Evolutionary conservation across 2,329 filamentous ascomycete genomes (phyloP).

Genomic region (Colletotrichum magnum): DNA sequence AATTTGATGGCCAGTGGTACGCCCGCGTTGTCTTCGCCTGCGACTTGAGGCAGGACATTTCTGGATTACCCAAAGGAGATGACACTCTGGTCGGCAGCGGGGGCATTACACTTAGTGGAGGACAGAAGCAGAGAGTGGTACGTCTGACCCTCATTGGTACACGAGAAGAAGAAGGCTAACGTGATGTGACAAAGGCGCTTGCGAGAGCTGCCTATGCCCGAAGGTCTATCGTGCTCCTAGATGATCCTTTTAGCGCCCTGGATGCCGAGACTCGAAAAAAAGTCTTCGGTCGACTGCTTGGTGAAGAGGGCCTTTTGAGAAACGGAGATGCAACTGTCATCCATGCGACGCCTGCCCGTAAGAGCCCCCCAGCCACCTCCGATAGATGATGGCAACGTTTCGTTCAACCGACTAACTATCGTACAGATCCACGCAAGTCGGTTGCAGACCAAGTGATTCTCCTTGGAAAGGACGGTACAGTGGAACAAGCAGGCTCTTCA

Average conservation of each 20-base stretch:
- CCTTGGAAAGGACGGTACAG: not conserved
- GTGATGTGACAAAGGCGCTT: constrained; percentile 17
- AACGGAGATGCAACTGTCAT: constrained; percentile 41
- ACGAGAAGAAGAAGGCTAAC: not conserved
- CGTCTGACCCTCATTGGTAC: not conserved
- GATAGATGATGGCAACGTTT: too few species aligned
- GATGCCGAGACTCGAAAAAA: constrained; percentile 32
- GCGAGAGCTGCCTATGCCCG: constrained; percentile 26
- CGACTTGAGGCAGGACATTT: constrained; percentile 37
- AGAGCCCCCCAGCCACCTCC: not conserved
- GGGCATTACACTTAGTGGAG: constrained; percentile 41
- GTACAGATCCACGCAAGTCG: not conserved
- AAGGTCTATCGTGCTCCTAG: constrained; percentile 5
- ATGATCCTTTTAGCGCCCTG: constrained; percentile 32
- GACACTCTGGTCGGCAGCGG: constrained; percentile 36
- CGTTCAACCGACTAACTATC: too few species aligned
- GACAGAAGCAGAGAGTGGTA: constrained; percentile 46
- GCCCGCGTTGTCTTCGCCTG: constrained; percentile 44
- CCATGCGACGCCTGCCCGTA: constrained; percentile 14
- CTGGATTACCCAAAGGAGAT: constrained; percentile 40
- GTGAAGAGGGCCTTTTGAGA: constrained; percentile 39
- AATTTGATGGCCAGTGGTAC: constrained; percentile 49
- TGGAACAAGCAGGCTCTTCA: constrained; percentile 11
- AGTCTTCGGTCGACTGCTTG: constrained; percentile 41
- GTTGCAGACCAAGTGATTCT: constrained; percentile 13